These are phyloP conservation scores for Aspergillus leporis DNA, from an alignment of 495 filamentous ascomycete species.

Conservation along the genomic window DNA sequence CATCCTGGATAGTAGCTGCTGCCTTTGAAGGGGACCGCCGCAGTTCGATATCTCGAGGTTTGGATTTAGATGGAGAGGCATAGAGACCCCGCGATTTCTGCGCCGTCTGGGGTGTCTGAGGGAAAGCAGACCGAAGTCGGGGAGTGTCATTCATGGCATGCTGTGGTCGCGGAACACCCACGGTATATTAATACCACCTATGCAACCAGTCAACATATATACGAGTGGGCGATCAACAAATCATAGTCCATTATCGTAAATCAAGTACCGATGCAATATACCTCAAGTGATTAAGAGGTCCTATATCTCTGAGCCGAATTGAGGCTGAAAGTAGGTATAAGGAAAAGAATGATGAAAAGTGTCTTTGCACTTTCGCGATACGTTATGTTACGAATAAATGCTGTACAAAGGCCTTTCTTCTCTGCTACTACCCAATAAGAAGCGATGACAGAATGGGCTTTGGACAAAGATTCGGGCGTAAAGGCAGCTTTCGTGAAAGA, in stretches of 20 bases:
- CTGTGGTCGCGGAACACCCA: slow-evolving; percentile 35
- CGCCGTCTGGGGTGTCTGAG: slow-evolving; percentile 58
- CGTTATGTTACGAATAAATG: not conserved
- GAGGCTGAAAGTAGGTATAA: too few relatives aligned
- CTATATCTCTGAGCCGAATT: not conserved
- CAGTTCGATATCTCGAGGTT: slow-evolving; percentile 26
- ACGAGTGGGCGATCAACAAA: not conserved
- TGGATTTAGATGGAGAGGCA: slow-evolving; percentile 33
- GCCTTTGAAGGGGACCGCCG: slow-evolving; percentile 29
- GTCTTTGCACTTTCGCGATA: not conserved
- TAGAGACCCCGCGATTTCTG: slow-evolving; percentile 34
- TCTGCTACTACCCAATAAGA: too few relatives aligned
- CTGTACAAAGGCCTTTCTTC: too few relatives aligned
- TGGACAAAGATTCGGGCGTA: too few relatives aligned
- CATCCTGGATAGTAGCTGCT: slow-evolving; percentile 25
- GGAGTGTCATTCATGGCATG: slow-evolving; percentile 76
- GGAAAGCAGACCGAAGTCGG: slow-evolving; percentile 70
- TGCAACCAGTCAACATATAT: not conserved
- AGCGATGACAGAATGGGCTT: not conserved
- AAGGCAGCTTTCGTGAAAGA: too few relatives aligned
- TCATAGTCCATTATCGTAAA: not conserved
- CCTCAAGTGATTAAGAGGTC: not conserved
- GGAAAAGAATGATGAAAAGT: not conserved
- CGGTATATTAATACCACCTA: slow-evolving; percentile 12
- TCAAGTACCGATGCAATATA: not conserved